Conservation (phyloP, 2,329 filamentous ascomycete species). For the Colletotrichum sp. region DNA sequence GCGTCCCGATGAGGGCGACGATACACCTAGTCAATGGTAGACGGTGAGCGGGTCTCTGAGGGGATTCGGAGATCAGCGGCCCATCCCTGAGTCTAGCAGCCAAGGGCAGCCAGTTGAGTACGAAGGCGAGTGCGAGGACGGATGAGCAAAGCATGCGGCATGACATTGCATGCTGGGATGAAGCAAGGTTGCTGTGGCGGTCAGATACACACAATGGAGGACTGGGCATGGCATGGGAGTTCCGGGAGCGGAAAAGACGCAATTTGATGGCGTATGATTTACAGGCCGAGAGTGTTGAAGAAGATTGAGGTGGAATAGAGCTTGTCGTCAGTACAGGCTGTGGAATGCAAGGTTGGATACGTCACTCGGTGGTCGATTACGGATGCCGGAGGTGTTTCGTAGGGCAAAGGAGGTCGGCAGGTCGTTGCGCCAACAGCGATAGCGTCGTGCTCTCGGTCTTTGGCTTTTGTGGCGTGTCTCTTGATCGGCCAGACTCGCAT, state of each 20-base stretch:
- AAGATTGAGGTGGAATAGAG: neutral
- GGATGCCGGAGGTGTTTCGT: neutral
- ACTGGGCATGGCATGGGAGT: neutral
- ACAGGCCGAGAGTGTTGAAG: neutral
- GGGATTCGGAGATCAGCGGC: slow-evolving; percentile 16
- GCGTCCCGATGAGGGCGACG: neutral
- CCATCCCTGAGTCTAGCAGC: neutral
- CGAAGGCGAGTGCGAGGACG: neutral
- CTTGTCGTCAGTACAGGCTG: neutral
- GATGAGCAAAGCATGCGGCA: neutral
- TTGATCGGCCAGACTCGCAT: neutral
- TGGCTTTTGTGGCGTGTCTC: slow-evolving; percentile 4
- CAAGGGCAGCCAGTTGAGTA: neutral
- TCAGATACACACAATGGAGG: neutral
- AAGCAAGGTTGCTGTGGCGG: neutral
- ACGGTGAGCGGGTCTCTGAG: neutral
- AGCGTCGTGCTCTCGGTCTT: slow-evolving; percentile 7
- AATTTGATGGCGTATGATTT: neutral
- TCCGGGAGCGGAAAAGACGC: neutral
- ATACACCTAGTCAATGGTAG: neutral
- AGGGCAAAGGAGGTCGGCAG: neutral
- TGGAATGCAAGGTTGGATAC: neutral
- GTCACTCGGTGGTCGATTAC: neutral
- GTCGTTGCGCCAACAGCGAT: neutral
- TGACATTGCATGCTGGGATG: neutral